Evolutionary conservation across 2,329 filamentous ascomycete species (phyloP).

Genomic region (Aspergillus latus): DNA sequence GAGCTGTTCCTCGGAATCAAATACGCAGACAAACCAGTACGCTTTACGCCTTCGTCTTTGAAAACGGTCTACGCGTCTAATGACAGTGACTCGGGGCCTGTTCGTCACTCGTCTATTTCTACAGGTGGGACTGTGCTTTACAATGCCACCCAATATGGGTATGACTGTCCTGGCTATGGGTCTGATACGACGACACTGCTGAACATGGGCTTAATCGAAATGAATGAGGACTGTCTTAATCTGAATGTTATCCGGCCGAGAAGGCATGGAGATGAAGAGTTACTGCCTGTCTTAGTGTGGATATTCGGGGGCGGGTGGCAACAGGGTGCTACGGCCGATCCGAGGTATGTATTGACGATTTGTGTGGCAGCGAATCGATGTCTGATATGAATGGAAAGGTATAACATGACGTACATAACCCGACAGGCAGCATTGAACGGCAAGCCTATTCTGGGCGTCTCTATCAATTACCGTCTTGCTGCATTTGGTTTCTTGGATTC

Average conservation of each 20-base stretch:
- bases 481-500: conserved; percentile 36
- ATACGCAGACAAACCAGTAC: conserved; percentile 28
- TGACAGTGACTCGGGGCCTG: conserved; percentile 24
- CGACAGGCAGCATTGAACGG: conserved; percentile 28
- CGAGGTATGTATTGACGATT: conserved; percentile 21
- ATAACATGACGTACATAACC: conserved; percentile 36
- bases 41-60: conserved; percentile 27
- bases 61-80: conserved; percentile 24
- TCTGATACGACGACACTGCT: conserved; percentile 29
- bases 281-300: conserved; percentile 33
- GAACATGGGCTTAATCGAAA: conserved; percentile 19
- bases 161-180: conserved; percentile 34
- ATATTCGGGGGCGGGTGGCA: conserved; percentile 35
- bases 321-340: conserved; percentile 33
- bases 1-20: conserved; percentile 33
- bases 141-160: conserved; percentile 32
- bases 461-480: conserved; percentile 33
- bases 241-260: conserved; percentile 29
- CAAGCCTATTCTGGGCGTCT: conserved; percentile 32
- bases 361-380: background rate
- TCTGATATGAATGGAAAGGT: conserved; percentile 17
- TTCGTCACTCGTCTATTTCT: conserved; percentile 2
- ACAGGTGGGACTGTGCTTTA: conserved; percentile 18
- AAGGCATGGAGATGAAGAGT: background rate
- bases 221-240: conserved; percentile 31